Evolutionary conservation across 1,284 basidiomycete species (phyloP), one percentile per base, ranked within the genome.

Genomic region (Puccinia horiana): DNA sequence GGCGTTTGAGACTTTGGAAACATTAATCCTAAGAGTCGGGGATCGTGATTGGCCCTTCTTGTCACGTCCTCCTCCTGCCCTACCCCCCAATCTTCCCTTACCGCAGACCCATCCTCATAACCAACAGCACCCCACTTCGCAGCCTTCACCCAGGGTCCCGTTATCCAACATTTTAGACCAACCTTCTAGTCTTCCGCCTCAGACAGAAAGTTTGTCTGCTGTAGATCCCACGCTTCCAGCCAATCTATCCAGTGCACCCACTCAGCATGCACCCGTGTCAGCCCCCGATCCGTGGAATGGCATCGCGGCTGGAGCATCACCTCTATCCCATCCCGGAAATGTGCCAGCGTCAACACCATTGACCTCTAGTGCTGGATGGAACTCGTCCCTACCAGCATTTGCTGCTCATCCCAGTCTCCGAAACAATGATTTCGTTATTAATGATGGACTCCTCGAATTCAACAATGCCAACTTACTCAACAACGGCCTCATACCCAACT

Each of bases 31-130:
- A 20, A 85, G 86, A 3, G 74, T 86, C 9, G 86, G 86, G 26
- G 84, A 88, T 74, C 78, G 83, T 20, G 83, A 85, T 5, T 83
- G 84, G 65, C 88, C 88, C 2, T 88, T 88, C 84, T 84, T 88
- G 54, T 49, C 54, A 32, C 67, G 78, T 23, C 69, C 70, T 73
- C 78, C 78, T 35, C 78, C 78, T 47, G 67, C 69, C 40, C 42
- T 81, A 70, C 78, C 78, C 12, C 78, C 78, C 54, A 81, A 81
- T 65, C 78, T 81, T 37, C 78, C 78, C 0, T 35, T 81, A 47
- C 78, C 78, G 9, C 29, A 35, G 26, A 26, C 61, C n/a, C 76
- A 77, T 47, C 9, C 44, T 37, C 76, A 65, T n/a, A 65, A 65
- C 32, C 63, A 52, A 26, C 69, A 72, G n/a, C 37, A 49, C n/a